Conservation (phyloP, 1,284 basidiomycete species). For the Ceratobasidium sp. region DNA sequence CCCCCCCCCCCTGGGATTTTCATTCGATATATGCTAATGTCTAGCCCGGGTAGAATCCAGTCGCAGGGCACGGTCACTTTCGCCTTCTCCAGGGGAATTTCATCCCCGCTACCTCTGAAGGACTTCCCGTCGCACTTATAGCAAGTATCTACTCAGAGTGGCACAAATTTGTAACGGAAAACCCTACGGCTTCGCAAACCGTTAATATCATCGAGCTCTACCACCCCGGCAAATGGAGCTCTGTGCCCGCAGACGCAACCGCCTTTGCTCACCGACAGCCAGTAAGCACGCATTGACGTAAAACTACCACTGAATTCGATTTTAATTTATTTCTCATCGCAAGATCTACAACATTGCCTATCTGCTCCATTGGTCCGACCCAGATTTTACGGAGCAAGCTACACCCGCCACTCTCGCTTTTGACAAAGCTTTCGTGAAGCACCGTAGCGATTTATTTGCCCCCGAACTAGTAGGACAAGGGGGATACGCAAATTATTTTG, state of each 20-base stretch:
- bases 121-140: constrained; percentile 8
- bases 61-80: not conserved
- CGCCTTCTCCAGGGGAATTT: constrained; percentile 7
- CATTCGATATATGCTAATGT: no score
- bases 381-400: not conserved
- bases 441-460: not conserved
- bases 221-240: constrained; percentile 59
- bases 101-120: not conserved
- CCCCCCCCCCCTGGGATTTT: not conserved
- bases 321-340: not conserved
- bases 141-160: not conserved
- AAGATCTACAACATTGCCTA: constrained; percentile 6
- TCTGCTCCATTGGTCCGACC: not conserved
- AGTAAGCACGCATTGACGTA: constrained; percentile 14
- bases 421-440: not conserved
- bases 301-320: no score
- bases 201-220: constrained; percentile 62
- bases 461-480: not conserved
- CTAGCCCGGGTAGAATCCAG: not conserved
- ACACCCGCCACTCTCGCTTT: not conserved
- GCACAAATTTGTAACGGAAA: constrained; percentile 9
- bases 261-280: constrained; percentile 53
- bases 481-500: constrained; percentile 29
- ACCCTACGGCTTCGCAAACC: constrained; percentile 37
- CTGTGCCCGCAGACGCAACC: constrained; percentile 58